Conservation (phyloP, 2,329 filamentous ascomycete genomes). For the Gremmenia infestans region DNA sequence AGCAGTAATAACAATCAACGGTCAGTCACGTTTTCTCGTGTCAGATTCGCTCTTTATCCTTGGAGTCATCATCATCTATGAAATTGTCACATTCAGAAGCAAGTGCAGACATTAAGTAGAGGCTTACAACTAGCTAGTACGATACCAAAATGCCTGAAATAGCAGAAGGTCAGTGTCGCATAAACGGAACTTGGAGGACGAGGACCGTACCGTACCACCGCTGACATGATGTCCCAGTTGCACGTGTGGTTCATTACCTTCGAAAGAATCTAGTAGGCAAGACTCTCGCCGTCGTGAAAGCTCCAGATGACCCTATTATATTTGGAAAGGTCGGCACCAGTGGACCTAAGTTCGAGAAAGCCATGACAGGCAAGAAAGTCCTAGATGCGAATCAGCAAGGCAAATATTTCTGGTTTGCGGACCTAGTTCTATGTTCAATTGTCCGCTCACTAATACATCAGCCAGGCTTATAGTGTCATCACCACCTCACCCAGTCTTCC, state of each 20-base stretch:
- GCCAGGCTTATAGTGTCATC: slow-evolving; percentile 63
- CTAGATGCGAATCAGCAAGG: slow-evolving; percentile 74
- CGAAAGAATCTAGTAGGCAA: slow-evolving; percentile 80
- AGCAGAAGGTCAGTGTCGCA: slow-evolving; percentile 45
- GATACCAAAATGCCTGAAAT: slow-evolving; percentile 53
- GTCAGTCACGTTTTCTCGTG: slow-evolving; percentile 6
- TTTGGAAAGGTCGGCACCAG: slow-evolving; percentile 89
- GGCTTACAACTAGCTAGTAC: neutral
- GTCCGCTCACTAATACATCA: neutral
- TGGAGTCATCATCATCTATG: neutral
- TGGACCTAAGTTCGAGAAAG: slow-evolving; percentile 66
- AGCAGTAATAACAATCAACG: neutral
- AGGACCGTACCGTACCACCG: neutral
- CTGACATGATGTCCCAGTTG: slow-evolving; percentile 46
- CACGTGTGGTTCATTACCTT: slow-evolving; percentile 81
- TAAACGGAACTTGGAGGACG: neutral
- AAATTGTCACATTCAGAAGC: neutral
- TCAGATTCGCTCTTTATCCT: neutral
- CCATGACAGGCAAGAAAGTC: slow-evolving; percentile 69
- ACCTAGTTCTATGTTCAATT: neutral
- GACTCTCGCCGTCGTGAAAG: slow-evolving; percentile 63
- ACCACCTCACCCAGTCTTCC: slow-evolving; percentile 83
- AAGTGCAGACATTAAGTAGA: neutral
- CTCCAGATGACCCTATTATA: slow-evolving; percentile 75
- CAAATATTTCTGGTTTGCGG: slow-evolving; percentile 82